A percentile compares a stretch with the other conserved stretches of the same genome.
These are phyloP conservation scores for Aspergillus ochraceus DNA, from an alignment of 2,329 filamentous ascomycete species.

Conservation along the genomic window DNA sequence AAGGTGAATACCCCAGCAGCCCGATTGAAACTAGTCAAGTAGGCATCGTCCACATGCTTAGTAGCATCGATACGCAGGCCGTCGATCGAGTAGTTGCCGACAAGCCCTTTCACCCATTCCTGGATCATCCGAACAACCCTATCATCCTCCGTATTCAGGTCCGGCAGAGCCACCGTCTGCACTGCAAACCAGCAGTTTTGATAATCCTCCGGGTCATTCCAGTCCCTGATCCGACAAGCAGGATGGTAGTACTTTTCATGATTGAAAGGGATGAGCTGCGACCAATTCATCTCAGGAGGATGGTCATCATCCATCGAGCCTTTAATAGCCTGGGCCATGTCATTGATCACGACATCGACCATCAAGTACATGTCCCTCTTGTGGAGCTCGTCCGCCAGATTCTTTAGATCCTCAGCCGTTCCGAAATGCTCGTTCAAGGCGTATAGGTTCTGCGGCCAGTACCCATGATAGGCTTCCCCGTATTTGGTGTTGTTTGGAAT, in stretches of 20 bases:
- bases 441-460: constrained; percentile 49
- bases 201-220: not conserved
- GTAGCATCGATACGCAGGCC: constrained; percentile 53
- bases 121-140: constrained; percentile 40
- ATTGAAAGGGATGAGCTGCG: constrained; percentile 21
- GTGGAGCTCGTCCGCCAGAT: constrained; percentile 45
- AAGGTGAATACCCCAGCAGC: not conserved
- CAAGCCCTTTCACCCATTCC: constrained; percentile 41
- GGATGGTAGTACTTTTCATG: constrained; percentile 20
- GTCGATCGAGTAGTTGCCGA: constrained; percentile 48
- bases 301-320: constrained; percentile 2
- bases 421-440: constrained; percentile 49
- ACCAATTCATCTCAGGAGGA: constrained; percentile 16
- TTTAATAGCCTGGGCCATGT: constrained; percentile 21
- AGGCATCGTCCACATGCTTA: constrained; percentile 46
- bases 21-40: constrained; percentile 37
- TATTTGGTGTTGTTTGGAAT: constrained; percentile 33
- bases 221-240: constrained; percentile 18
- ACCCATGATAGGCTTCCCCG: constrained; percentile 49
- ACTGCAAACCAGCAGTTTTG: constrained; percentile 20
- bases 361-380: constrained; percentile 49
- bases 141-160: constrained; percentile 47
- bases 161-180: constrained; percentile 51
- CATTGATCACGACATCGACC: constrained; percentile 50
- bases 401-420: constrained; percentile 43